Conservation (phyloP, 2,329 filamentous ascomycete genomes). For the Nigrospora osmanthi region DNA sequence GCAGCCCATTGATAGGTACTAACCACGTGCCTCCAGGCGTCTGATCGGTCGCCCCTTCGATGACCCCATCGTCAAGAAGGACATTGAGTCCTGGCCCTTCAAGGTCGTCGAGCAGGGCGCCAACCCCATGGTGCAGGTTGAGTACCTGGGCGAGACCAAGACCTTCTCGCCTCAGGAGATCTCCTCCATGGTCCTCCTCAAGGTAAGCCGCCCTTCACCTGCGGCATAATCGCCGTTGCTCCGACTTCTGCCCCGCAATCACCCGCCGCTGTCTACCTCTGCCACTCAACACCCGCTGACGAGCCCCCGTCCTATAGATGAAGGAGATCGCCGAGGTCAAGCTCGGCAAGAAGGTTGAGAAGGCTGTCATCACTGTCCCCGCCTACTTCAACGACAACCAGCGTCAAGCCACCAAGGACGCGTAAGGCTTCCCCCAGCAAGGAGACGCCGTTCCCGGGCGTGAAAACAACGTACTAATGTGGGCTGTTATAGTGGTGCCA, state of each 20-base stretch:
- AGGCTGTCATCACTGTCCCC: conserved; percentile 97
- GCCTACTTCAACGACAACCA: conserved; percentile 99
- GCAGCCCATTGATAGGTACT: background rate
- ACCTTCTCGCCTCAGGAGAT: conserved; percentile 97
- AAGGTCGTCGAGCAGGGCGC: conserved; percentile 88
- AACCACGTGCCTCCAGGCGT: conserved; percentile 52
- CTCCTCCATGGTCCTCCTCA: conserved; percentile 96
- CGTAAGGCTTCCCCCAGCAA: conserved; percentile 21
- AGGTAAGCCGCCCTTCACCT: conserved; percentile 53
- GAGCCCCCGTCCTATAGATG: conserved; percentile 55
- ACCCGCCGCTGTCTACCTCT: too few species aligned
- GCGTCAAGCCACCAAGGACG: conserved; percentile 98
- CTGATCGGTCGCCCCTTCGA: conserved; percentile 94
- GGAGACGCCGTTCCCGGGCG: too few species aligned
- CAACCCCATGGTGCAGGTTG: conserved; percentile 86
- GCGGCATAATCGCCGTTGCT: too few species aligned
- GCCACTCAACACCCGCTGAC: conserved; percentile 7
- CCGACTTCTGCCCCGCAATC: background rate
- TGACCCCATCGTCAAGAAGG: conserved; percentile 96
- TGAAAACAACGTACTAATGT: too few species aligned
- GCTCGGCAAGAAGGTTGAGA: conserved; percentile 97
- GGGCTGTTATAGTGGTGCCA: conserved; percentile 60
- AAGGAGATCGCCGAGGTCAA: conserved; percentile 98
- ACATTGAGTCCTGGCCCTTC: conserved; percentile 98
- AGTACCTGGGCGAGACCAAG: conserved; percentile 94